Evolutionary conservation across 176 grass and related monocot species (phyloP).

Genomic region (Thalia dealbata): DNA sequence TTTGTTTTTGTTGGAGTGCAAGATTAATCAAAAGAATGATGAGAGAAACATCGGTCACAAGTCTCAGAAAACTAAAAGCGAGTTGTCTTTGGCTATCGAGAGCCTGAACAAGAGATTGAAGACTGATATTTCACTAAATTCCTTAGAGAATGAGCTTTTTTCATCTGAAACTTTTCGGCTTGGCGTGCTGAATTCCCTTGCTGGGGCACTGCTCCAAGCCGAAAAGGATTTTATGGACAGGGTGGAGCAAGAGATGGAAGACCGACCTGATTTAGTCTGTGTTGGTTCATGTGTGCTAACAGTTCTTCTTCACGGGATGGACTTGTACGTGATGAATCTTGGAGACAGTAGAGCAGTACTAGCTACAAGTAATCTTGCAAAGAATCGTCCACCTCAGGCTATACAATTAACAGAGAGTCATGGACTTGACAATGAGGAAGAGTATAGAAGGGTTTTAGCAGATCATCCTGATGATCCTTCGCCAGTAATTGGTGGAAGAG

Average conservation of each 20-base stretch:
- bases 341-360: constrained; percentile 96
- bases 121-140: constrained; percentile 6
- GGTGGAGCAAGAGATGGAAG: constrained; percentile 90
- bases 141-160: constrained; percentile 6
- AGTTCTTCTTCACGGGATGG: constrained; percentile 69
- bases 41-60: constrained; percentile 12
- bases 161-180: constrained; percentile 46
- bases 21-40: constrained; percentile 50
- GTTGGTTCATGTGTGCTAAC: constrained; percentile 87
- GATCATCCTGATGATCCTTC: constrained; percentile 65
- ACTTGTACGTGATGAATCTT: constrained; percentile 80
- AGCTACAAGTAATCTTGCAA: constrained; percentile 37
- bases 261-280: constrained; percentile 89
- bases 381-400: constrained; percentile 37
- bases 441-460: constrained; percentile 56
- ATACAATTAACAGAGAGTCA: constrained; percentile 80
- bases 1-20: constrained; percentile 61
- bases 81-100: constrained; percentile 61
- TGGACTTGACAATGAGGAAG: constrained; percentile 57
- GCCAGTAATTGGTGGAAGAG: constrained; percentile 55
- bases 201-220: constrained; percentile 73
- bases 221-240: constrained; percentile 83
- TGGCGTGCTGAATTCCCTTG: constrained; percentile 72
- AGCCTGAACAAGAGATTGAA: constrained; percentile 40
- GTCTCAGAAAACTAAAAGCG: constrained; percentile 37